These are phyloP conservation scores for Macrophomina tecta DNA, from an alignment of 2,329 filamentous ascomycete species.

Conservation along the genomic window DNA sequence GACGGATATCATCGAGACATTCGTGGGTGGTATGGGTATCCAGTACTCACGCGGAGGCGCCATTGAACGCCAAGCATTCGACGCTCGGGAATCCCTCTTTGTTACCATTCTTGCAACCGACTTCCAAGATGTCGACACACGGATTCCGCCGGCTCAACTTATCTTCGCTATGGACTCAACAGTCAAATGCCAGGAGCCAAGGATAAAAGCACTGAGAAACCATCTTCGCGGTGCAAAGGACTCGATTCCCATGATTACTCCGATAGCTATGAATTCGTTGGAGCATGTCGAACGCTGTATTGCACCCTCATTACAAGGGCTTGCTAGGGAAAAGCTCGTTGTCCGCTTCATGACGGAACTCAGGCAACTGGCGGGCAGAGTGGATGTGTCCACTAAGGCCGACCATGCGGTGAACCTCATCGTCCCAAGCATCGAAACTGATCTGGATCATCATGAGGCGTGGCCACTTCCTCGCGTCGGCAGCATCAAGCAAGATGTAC, in stretches of 20 bases:
- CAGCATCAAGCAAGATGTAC: constrained; percentile 12
- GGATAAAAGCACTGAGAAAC: constrained; percentile 1
- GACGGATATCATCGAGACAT: constrained; percentile 41
- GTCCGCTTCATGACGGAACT: constrained; percentile 45
- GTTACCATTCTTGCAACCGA: constrained; percentile 27
- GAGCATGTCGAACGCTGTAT: constrained; percentile 54
- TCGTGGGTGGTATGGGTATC: constrained; percentile 35
- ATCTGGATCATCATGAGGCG: constrained; percentile 26
- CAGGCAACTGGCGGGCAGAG: constrained; percentile 41
- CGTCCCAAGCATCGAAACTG: constrained; percentile 35
- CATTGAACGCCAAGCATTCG: background rate
- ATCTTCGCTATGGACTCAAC: constrained; percentile 50
- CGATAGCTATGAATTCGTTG: constrained; percentile 49
- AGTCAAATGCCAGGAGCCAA: constrained; percentile 25
- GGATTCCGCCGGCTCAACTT: constrained; percentile 39
- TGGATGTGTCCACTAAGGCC: constrained; percentile 38
- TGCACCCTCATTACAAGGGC: background rate
- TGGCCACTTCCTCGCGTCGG: constrained; percentile 30
- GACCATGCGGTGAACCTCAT: constrained; percentile 37
- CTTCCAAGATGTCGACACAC: constrained; percentile 30
- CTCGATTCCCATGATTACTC: constrained; percentile 42
- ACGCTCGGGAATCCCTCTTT: constrained; percentile 7
- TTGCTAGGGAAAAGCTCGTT: constrained; percentile 41
- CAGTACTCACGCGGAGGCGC: constrained; percentile 29
- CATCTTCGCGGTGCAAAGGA: background rate